These are phyloP conservation scores for Conticribra weissflogii DNA, from an alignment of 108 stramenopile genomes.

Conservation along the genomic window DNA sequence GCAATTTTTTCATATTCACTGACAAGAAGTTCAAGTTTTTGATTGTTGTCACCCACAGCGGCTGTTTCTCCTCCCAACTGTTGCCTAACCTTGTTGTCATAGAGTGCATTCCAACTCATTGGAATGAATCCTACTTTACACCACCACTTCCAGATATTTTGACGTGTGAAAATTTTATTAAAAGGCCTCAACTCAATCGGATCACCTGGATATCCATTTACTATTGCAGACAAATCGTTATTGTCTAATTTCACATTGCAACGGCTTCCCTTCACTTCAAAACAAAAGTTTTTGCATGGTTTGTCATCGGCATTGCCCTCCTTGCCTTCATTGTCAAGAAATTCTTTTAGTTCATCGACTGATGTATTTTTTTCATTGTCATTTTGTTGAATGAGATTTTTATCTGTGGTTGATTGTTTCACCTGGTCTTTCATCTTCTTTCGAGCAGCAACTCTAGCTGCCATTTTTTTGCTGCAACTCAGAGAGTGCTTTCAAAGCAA, in stretches of 20 bases:
- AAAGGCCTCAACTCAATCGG: slow-evolving; percentile 12
- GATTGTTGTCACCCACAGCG: background rate
- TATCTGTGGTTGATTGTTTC: background rate
- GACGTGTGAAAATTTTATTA: slow-evolving; percentile 1
- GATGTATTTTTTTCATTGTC: no score
- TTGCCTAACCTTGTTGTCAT: slow-evolving; percentile 16
- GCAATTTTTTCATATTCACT: slow-evolving; percentile 1
- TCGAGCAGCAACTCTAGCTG: background rate
- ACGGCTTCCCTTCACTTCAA: background rate
- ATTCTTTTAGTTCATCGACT: no score
- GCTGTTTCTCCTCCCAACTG: slow-evolving; percentile 5
- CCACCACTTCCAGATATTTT: slow-evolving; percentile 7
- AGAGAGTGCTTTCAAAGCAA: background rate
- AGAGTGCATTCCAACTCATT: slow-evolving; percentile 9
- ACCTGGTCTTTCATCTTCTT: background rate
- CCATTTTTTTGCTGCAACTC: slow-evolving; percentile 5
- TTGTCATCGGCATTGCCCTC: no score
- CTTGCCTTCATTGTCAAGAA: slow-evolving; percentile 7
- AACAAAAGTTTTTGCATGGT: background rate
- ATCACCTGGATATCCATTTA: slow-evolving; percentile 17
- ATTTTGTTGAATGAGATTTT: no score
- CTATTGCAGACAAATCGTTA: slow-evolving; percentile 10
- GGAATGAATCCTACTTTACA: slow-evolving; percentile 12
- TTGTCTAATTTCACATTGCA: slow-evolving; percentile 12
- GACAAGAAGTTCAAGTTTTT: background rate